phyloP scores from a whole-genome alignment of 352 stramenopile genomes.

The Phytopythium helicoides region DNA sequence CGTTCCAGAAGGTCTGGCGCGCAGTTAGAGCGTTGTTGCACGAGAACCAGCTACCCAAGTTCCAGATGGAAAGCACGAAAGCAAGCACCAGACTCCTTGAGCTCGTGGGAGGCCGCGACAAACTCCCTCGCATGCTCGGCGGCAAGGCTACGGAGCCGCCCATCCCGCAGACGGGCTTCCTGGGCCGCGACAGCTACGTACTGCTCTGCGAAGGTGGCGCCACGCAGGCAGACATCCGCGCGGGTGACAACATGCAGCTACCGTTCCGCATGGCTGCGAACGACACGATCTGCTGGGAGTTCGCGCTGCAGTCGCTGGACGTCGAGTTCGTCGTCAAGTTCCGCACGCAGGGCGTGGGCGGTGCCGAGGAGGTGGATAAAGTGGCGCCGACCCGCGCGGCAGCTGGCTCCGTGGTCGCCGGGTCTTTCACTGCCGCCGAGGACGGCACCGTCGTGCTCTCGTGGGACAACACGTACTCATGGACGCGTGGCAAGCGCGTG shows the following conservation, averaged over 20 bases:
- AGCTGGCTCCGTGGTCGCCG: slow-evolving; percentile 32
- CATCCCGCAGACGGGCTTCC: slow-evolving; percentile 63
- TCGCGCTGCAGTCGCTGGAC: slow-evolving; percentile 57
- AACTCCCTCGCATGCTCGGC: slow-evolving; percentile 51
- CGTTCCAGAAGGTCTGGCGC: slow-evolving; percentile 76
- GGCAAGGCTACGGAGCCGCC: slow-evolving; percentile 48
- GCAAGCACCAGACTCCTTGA: no score
- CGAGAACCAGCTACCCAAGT: no score
- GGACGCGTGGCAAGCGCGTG: slow-evolving; percentile 61
- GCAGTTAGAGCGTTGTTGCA: slow-evolving; percentile 53
- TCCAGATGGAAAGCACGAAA: no score
- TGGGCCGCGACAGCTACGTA: slow-evolving; percentile 59
- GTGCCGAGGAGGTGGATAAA: slow-evolving; percentile 59
- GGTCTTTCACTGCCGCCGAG: slow-evolving; percentile 60
- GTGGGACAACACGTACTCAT: slow-evolving; percentile 76
- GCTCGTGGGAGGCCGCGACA: slow-evolving; percentile 49
- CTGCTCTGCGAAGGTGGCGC: slow-evolving; percentile 70
- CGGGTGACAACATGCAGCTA: slow-evolving; percentile 53
- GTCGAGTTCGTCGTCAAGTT: slow-evolving; percentile 72
- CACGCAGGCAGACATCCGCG: slow-evolving; percentile 62
- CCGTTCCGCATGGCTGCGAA: slow-evolving; percentile 70
- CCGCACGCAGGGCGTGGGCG: slow-evolving; percentile 66
- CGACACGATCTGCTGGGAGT: slow-evolving; percentile 79
- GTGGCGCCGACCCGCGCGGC: slow-evolving; percentile 37
- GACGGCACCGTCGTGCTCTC: slow-evolving; percentile 68